Evolutionary conservation across 2,329 filamentous ascomycete species (phyloP).

Genomic region (Phyllosticta ampelicida): DNA sequence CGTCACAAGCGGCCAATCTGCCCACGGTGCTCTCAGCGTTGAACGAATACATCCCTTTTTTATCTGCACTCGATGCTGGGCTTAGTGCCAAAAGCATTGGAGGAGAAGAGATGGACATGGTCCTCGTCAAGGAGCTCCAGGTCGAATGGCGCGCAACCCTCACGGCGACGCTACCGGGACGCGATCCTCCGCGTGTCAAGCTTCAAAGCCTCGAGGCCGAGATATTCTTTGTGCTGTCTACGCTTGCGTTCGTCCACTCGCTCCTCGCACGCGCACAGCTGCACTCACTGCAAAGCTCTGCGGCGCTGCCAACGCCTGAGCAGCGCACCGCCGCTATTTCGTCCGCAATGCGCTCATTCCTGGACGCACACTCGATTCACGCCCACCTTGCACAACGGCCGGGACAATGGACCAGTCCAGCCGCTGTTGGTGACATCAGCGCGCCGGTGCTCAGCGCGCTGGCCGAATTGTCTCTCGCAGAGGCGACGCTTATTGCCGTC

Average conservation of each 20-base stretch:
- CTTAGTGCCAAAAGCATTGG: slow-evolving; percentile 42
- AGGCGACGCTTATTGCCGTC: slow-evolving; percentile 82
- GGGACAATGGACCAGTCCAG: slow-evolving; percentile 16
- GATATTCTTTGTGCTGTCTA: slow-evolving; percentile 65
- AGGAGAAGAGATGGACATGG: slow-evolving; percentile 56
- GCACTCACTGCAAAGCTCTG: slow-evolving; percentile 59
- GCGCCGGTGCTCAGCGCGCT: slow-evolving; percentile 34
- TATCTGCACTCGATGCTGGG: slow-evolving; percentile 66
- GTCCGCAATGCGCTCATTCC: slow-evolving; percentile 63
- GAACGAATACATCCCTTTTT: slow-evolving; percentile 71
- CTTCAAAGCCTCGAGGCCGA: slow-evolving; percentile 72
- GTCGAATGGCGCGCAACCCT: slow-evolving; percentile 75
- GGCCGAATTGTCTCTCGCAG: slow-evolving; percentile 60
- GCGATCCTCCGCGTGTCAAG: slow-evolving; percentile 57
- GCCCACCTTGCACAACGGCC: slow-evolving; percentile 54
- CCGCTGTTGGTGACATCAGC: slow-evolving; percentile 31
- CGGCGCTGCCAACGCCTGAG: slow-evolving; percentile 38
- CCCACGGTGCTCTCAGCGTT: slow-evolving; percentile 57
- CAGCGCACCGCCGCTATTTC: slow-evolving; percentile 60
- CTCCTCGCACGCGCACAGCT: slow-evolving; percentile 62
- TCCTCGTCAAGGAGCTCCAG: slow-evolving; percentile 57
- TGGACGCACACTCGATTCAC: slow-evolving; percentile 71
- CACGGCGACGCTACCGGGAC: slow-evolving; percentile 45
- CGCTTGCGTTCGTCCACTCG: slow-evolving; percentile 64
- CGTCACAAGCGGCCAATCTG: slow-evolving; percentile 61